A percentile compares a stretch with the other conserved stretches of the same genome.
phyloP scores from a whole-genome alignment of 2,329 filamentous ascomycete genomes.

The Ilyonectria robusta region DNA sequence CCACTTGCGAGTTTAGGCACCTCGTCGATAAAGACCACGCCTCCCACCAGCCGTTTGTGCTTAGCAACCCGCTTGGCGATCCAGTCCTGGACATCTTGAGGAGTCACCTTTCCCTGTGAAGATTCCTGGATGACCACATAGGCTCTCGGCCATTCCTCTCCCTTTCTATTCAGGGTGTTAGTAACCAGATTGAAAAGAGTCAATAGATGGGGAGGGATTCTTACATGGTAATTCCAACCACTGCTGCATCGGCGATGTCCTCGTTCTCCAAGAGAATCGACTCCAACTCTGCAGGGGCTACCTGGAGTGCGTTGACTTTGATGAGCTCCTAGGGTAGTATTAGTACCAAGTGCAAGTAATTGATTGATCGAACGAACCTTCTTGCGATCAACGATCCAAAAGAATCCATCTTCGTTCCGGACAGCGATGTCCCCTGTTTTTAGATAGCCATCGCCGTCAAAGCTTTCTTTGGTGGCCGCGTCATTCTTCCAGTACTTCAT shows the following conservation, averaged over 20 bases:
- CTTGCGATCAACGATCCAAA: constrained; percentile 65
- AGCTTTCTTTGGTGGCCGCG: constrained; percentile 65
- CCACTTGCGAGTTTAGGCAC: constrained; percentile 70
- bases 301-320: constrained; percentile 72
- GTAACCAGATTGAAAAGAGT: background rate
- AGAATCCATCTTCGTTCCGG: constrained; percentile 60
- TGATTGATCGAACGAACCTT: constrained; percentile 51
- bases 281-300: constrained; percentile 72
- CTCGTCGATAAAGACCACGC: constrained; percentile 68
- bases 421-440: constrained; percentile 71
- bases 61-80: constrained; percentile 63
- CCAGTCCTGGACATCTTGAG: constrained; percentile 66
- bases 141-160: constrained; percentile 66
- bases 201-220: constrained; percentile 27
- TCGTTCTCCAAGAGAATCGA: constrained; percentile 65
- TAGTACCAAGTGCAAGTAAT: background rate
- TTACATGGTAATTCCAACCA: constrained; percentile 65
- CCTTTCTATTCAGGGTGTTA: constrained; percentile 50
- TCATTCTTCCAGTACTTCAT: constrained; percentile 72
- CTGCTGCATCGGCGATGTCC: constrained; percentile 68
- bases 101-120: constrained; percentile 60
- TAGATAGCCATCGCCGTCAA: constrained; percentile 69
- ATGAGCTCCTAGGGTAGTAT: constrained; percentile 64
- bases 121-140: constrained; percentile 66
- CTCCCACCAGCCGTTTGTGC: constrained; percentile 66